Base-by-base conservation (phyloP, 768 basidiomycete genomes). In the Podaxis mareebaensis region DNA sequence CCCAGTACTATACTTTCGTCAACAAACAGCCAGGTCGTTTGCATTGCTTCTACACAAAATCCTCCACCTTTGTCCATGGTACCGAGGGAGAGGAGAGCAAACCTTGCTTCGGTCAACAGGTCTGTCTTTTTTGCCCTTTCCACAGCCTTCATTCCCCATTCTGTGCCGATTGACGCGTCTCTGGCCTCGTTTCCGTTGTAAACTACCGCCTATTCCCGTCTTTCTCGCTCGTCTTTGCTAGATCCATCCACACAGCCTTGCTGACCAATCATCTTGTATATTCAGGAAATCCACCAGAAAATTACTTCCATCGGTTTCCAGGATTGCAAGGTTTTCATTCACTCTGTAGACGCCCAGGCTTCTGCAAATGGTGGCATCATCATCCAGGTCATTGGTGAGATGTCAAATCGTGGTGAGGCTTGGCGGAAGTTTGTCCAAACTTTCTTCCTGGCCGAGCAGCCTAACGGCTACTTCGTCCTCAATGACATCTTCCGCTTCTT, bases 401-500 rank as follows among this genome's bases (percentile, higher is more conserved):
- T 99, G 92, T 94, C 93, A 58, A 99, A 99, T 78, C 84, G 87
- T 67, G 85, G 86, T 62, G 92, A 91, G 58, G 84, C 92, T 4
- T 99, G 97, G 97, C 88, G 91, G 72, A 99, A 99, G 80, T 99
- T 99, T 71, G 96, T 95, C 11, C 97, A 99, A 79, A 98, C 96
- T 6, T 99, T 99, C 81, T 99, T 99, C 91, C 90, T 99, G 60
- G 97, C 97, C 42, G 95, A 98, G 77, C 97, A 99, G 78, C 94
- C 95, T 13, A 97, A 96, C 69, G 97, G 97, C 48, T 99, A 99
- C 81, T 99, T 96, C 74, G 97, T 99, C 67, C 89, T 99, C 78
- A 99, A 99, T 78, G 97, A 99, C 80, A 98, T 99, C 81, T 99
- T 99, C 89, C 92, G 97, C 64, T 99, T 97, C 84, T 82, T 99